These are phyloP conservation scores for Ceratocystis albifundus DNA, from an alignment of 2,329 filamentous ascomycete species.

Conservation along the genomic window DNA sequence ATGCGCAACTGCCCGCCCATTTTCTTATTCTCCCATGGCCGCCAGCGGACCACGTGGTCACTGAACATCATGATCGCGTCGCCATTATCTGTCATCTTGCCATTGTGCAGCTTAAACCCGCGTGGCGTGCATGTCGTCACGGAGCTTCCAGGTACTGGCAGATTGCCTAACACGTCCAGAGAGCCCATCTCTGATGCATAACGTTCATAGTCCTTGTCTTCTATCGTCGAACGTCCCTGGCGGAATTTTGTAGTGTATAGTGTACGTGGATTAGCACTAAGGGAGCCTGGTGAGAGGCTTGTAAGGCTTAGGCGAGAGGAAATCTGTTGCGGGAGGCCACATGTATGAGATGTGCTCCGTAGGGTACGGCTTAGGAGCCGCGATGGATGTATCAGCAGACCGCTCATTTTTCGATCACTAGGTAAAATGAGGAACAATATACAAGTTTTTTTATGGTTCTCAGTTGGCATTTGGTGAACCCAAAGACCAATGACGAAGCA, in stretches of 20 bases:
- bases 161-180: slow-evolving; percentile 67
- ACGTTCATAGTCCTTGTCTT: neutral
- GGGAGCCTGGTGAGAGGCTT: neutral
- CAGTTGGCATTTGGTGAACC: neutral
- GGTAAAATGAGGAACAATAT: neutral
- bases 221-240: neutral
- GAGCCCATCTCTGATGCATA: slow-evolving; percentile 20
- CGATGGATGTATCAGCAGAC: neutral
- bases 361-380: neutral
- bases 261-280: neutral
- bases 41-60: slow-evolving; percentile 82
- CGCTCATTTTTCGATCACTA: neutral
- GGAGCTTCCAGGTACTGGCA: slow-evolving; percentile 65
- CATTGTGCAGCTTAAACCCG: slow-evolving; percentile 80
- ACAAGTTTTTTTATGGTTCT: no score
- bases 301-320: neutral
- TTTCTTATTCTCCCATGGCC: slow-evolving; percentile 54
- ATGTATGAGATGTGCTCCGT: neutral
- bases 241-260: neutral
- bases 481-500: neutral
- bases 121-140: slow-evolving; percentile 72
- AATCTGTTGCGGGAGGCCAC: neutral
- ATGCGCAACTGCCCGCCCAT: slow-evolving; percentile 36
- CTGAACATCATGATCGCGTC: slow-evolving; percentile 67
- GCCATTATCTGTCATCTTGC: slow-evolving; percentile 55